Evolutionary conservation across 2,329 filamentous ascomycete species (phyloP).

Genomic region (Trichoderma aggressivum): DNA sequence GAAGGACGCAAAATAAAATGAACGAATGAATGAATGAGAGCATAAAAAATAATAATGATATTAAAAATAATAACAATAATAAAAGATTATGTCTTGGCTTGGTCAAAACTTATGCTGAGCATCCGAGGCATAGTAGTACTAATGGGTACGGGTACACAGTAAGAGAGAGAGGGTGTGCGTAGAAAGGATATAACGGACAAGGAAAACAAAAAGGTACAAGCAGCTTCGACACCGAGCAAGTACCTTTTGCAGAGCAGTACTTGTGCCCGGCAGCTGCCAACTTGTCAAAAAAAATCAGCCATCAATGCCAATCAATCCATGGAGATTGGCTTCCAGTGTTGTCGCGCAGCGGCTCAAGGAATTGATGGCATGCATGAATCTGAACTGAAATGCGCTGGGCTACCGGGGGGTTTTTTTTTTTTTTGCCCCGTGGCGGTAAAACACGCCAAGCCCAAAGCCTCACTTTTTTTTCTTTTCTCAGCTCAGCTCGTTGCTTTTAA

Average conservation of each 20-base stretch:
- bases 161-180: background rate
- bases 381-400: no score
- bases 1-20: background rate
- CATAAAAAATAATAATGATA: background rate
- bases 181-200: background rate
- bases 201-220: background rate
- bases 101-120: background rate
- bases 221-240: background rate
- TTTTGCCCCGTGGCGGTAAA: slow-evolving; percentile 5
- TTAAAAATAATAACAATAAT: background rate
- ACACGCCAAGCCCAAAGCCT: slow-evolving; percentile 14
- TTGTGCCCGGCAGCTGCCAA: background rate
- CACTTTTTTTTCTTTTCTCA: background rate
- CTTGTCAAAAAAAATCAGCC: background rate
- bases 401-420: background rate
- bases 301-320: no score
- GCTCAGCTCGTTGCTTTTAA: background rate
- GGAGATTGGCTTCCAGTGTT: no score
- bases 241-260: slow-evolving; percentile 4
- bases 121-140: background rate
- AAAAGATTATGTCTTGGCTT: background rate
- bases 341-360: background rate
- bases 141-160: background rate
- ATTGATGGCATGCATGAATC: no score
- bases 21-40: background rate